phyloP scores from a whole-genome alignment of 2,329 filamentous ascomycete species.

The Dendrostoma leiphaemia region DNA sequence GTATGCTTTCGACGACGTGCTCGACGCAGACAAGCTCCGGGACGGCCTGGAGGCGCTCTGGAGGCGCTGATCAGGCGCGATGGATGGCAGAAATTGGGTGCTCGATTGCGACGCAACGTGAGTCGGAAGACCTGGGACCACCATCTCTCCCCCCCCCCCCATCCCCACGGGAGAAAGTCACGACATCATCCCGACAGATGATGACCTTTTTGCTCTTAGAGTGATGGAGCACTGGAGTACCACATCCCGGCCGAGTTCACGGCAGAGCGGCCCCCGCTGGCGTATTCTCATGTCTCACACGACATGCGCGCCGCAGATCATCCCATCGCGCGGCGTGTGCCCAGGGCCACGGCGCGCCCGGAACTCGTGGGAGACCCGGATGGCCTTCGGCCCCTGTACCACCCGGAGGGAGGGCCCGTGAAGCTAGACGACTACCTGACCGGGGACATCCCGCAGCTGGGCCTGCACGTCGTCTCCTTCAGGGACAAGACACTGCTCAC shows the following conservation, averaged over 20 bases:
- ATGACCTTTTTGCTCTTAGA: no score
- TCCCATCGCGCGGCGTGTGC: conserved; percentile 30
- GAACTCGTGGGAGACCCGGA: conserved; percentile 25
- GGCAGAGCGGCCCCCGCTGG: conserved; percentile 31
- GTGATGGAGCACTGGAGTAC: conserved; percentile 34
- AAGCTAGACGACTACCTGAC: conserved; percentile 34
- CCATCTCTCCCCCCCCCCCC: no score
- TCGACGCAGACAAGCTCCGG: conserved; percentile 24
- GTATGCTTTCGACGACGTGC: conserved; percentile 27
- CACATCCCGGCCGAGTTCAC: conserved; percentile 37
- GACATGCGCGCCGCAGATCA: conserved; percentile 32
- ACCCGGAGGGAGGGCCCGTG: conserved; percentile 21
- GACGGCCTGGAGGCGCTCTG: conserved; percentile 17
- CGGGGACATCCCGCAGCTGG: conserved; percentile 37
- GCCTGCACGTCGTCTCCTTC: conserved; percentile 41
- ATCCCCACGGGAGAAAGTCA: no score
- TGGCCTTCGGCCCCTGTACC: conserved; percentile 22
- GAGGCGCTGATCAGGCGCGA: conserved; percentile 8
- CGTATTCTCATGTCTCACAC: conserved; percentile 31
- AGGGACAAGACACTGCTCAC: conserved; percentile 39
- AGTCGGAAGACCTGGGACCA: no score
- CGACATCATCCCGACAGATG: no score
- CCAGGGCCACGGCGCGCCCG: conserved; percentile 23
- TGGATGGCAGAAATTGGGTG: conserved; percentile 27
- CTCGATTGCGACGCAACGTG: conserved; percentile 23